Conservation (phyloP, 306 rosid species). For the Amphicarpaea edgeworthii region DNA sequence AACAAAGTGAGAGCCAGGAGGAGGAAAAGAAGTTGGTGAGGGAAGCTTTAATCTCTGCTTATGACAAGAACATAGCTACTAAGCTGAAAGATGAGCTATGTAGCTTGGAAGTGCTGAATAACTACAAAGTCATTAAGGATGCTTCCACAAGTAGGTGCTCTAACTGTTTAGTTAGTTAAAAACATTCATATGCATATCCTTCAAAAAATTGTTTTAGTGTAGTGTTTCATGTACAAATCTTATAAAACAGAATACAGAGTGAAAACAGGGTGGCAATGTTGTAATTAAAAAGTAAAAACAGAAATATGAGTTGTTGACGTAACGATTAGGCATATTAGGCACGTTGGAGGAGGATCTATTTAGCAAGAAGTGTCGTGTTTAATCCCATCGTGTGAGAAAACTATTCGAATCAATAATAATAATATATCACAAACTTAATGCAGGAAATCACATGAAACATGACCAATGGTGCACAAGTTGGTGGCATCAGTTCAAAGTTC, state of each 20-base stretch:
- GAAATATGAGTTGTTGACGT: no score
- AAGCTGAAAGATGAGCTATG: slow-evolving; percentile 68
- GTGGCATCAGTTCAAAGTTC: slow-evolving; percentile 89
- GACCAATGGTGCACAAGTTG: slow-evolving; percentile 84
- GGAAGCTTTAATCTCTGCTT: slow-evolving; percentile 71
- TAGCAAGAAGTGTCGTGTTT: no score
- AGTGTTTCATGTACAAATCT: no score
- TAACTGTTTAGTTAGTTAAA: not conserved
- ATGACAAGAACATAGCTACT: slow-evolving; percentile 63
- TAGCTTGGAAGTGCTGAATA: slow-evolving; percentile 56
- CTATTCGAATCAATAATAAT: no score
- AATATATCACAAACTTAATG: no score
- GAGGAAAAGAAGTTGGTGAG: slow-evolving; percentile 64
- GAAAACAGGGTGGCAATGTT: no score
- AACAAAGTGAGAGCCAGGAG: slow-evolving; percentile 67
- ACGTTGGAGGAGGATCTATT: no score
- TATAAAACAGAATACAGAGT: no score
- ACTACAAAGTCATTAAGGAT: slow-evolving; percentile 48
- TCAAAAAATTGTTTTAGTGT: no score
- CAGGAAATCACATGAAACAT: slow-evolving; percentile 49
- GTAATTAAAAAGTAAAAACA: no score
- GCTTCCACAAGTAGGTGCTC: slow-evolving; percentile 52
- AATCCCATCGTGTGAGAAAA: no score
- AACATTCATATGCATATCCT: not conserved
- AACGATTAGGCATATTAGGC: no score